A percentile compares a stretch with the other conserved stretches of the same genome.
These are phyloP conservation scores for Fusarium pseudocircinatum DNA, from an alignment of 2,329 filamentous ascomycete species.

Conservation along the genomic window DNA sequence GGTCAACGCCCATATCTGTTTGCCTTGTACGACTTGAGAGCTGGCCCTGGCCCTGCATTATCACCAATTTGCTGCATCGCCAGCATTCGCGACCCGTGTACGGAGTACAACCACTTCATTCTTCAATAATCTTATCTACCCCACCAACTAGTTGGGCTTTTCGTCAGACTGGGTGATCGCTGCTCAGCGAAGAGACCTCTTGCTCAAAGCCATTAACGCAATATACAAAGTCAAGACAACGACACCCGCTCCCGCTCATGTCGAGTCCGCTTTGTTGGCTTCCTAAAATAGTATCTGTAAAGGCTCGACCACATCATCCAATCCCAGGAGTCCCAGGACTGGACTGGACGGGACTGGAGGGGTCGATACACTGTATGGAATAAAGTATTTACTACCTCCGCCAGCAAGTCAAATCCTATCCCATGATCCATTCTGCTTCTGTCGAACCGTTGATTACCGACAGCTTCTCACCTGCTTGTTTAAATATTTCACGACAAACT, in stretches of 20 bases:
- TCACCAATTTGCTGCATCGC: slow-evolving; percentile 15
- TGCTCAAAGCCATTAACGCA: background rate
- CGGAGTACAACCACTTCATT: slow-evolving; percentile 6
- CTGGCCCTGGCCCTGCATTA: slow-evolving; percentile 2
- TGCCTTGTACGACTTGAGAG: slow-evolving; percentile 10
- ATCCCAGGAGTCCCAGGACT: slow-evolving; percentile 28
- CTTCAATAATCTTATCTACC: background rate
- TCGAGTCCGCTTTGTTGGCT: slow-evolving; percentile 36
- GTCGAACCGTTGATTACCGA: background rate
- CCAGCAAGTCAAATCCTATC: background rate
- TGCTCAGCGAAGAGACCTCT: background rate
- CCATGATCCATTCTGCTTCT: background rate
- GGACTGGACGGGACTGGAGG: slow-evolving; percentile 21
- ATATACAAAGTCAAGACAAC: background rate
- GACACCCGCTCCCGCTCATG: background rate
- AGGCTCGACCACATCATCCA: slow-evolving; percentile 34
- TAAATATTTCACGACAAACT: background rate
- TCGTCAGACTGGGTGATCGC: background rate
- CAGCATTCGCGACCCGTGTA: slow-evolving; percentile 11
- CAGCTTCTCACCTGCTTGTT: background rate
- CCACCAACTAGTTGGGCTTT: background rate
- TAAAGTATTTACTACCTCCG: slow-evolving; percentile 6
- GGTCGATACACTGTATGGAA: slow-evolving; percentile 18
- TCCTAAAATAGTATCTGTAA: slow-evolving; percentile 39
- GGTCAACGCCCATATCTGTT: background rate